Conservation (phyloP, 371 early-diverging fungal genomes). For the Mucor piriformis region DNA sequence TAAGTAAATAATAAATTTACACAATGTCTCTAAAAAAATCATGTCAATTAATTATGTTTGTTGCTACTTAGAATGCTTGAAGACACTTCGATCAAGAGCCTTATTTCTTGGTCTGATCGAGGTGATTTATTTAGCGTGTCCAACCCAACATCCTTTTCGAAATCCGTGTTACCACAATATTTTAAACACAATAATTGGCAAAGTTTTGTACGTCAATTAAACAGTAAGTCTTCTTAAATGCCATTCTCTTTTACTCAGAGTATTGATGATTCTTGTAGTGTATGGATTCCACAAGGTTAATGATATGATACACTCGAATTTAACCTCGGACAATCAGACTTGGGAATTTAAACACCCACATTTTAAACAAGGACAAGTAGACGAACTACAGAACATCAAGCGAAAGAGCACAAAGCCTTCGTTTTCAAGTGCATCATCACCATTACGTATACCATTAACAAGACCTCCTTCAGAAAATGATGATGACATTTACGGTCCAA, state of each 20-base stretch:
- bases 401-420: slow-evolving; percentile 56
- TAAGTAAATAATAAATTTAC: slow-evolving; percentile 36
- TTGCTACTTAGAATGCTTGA: slow-evolving; percentile 58
- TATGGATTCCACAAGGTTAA: slow-evolving; percentile 64
- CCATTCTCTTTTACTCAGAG: too few relatives aligned
- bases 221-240: slow-evolving; percentile 50
- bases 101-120: slow-evolving; percentile 66
- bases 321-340: slow-evolving; percentile 58
- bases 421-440: background rate
- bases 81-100: slow-evolving; percentile 53
- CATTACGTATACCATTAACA: background rate
- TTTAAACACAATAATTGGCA: slow-evolving; percentile 90
- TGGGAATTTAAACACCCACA: slow-evolving; percentile 75
- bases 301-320: slow-evolving; percentile 63
- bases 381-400: slow-evolving; percentile 64
- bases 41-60: background rate
- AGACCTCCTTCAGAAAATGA: slow-evolving; percentile 5
- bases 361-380: slow-evolving; percentile 61
- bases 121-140: slow-evolving; percentile 70
- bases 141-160: slow-evolving; percentile 59
- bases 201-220: slow-evolving; percentile 86
- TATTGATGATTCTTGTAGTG: slow-evolving; percentile 47
- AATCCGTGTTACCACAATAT: slow-evolving; percentile 67
- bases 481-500: slow-evolving; percentile 20
- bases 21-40: background rate